Percentiles rank a stretch among this genome's conserved stretches.
Conservation (phyloP, 768 basidiomycete genomes). For the Boletus patriciae region DNA sequence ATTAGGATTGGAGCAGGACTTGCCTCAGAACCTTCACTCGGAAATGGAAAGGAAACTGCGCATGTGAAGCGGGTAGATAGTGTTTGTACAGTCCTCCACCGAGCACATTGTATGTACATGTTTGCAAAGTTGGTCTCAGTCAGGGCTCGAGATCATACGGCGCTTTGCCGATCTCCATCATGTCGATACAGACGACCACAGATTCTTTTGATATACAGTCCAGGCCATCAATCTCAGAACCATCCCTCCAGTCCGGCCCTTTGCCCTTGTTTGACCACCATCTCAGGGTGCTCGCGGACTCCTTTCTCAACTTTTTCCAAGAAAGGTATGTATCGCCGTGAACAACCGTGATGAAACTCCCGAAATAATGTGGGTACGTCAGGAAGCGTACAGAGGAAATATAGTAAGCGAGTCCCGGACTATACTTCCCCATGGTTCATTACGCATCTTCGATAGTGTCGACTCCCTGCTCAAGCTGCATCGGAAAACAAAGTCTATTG, state of each 20-base stretch:
- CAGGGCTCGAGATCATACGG: neutral
- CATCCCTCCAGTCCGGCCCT: conserved; percentile 45
- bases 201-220: conserved; percentile 28
- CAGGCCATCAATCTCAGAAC: conserved; percentile 31
- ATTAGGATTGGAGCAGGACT: conserved; percentile 53
- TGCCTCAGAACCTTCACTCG: conserved; percentile 55
- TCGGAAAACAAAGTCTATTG: conserved; percentile 66
- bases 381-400: conserved; percentile 83
- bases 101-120: conserved; percentile 22
- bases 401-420: conserved; percentile 54
- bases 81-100: neutral
- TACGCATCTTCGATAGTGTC: conserved; percentile 46
- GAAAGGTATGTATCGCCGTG: conserved; percentile 59
- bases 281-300: conserved; percentile 63
- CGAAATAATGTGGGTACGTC: conserved; percentile 21
- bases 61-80: conserved; percentile 34
- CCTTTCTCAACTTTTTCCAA: conserved; percentile 81
- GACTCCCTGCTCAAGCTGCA: conserved; percentile 74
- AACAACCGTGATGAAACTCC: conserved; percentile 14
- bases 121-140: conserved; percentile 19
- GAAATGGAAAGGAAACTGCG: conserved; percentile 65
- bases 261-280: conserved; percentile 71
- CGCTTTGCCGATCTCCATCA: conserved; percentile 8
- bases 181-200: conserved; percentile 17
- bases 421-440: neutral